Conservation (phyloP, 78 protist species). For the Emiliania huxleyi region DNA sequence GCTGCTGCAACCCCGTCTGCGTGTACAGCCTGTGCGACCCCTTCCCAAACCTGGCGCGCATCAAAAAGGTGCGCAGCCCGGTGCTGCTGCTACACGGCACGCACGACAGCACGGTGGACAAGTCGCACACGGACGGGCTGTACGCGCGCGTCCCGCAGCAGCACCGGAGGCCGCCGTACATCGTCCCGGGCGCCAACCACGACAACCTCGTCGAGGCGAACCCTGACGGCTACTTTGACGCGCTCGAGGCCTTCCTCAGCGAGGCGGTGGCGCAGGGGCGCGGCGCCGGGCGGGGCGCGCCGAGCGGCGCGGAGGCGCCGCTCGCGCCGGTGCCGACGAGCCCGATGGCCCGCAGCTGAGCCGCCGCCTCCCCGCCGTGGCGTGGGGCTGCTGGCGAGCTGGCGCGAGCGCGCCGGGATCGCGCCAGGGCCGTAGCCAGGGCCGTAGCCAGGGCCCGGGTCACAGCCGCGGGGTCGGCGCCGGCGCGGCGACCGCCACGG, state of each 20-base stretch:
- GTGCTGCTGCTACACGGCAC: constrained; percentile 4
- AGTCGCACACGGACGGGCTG: not conserved
- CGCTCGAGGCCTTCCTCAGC: not conserved
- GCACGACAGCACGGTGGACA: not conserved
- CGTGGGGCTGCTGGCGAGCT: no score
- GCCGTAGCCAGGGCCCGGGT: no score
- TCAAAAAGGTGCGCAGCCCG: not conserved
- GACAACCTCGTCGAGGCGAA: not conserved
- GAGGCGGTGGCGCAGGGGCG: no score
- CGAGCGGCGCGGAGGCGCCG: no score
- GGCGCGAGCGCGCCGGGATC: no score
- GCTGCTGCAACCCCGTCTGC: not conserved
- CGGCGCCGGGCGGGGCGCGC: no score
- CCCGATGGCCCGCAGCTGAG: no score
- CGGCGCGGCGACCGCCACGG: no score
- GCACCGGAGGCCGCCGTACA: not conserved
- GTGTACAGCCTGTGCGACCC: not conserved
- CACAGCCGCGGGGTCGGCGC: no score
- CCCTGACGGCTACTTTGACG: not conserved
- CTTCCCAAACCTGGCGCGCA: not conserved
- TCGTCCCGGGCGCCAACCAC: not conserved
- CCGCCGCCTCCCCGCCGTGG: no score
- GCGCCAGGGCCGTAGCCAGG: no score
- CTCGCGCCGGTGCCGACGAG: no score
- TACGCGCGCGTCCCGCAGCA: not conserved